phyloP scores from a whole-genome alignment of 192 early-diverging fungal species.

The Coemansia sp. region DNA sequence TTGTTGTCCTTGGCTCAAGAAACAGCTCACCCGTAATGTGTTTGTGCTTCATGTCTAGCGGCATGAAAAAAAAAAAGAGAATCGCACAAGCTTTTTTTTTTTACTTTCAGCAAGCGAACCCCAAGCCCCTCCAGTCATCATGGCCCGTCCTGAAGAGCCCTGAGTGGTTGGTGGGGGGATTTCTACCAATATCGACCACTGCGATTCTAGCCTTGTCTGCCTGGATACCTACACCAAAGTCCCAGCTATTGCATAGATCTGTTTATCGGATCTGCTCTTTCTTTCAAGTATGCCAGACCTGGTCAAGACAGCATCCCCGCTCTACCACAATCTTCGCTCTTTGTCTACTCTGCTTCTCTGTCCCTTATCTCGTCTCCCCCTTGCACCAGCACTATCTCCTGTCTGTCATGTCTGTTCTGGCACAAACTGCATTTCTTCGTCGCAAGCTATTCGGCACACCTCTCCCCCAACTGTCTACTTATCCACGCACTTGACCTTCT shows the following conservation, averaged over 20 bases:
- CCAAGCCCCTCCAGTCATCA: too few relatives aligned
- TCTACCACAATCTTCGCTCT: neutral
- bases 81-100: neutral
- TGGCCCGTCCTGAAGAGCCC: too few relatives aligned
- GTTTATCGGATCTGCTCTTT: neutral
- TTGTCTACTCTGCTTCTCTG: neutral
- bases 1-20: neutral
- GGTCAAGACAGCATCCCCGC: neutral
- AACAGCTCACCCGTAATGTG: neutral
- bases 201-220: too few relatives aligned
- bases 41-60: neutral
- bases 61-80: neutral
- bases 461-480: slow-evolving; percentile 1
- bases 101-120: neutral
- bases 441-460: neutral
- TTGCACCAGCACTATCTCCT: neutral
- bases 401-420: neutral
- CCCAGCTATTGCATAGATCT: neutral
- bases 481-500: neutral
- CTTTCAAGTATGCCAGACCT: neutral
- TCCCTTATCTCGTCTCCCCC: too few relatives aligned
- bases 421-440: neutral
- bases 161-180: too few relatives aligned
- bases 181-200: too few relatives aligned
- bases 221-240: neutral